phyloP scores from a whole-genome alignment of 768 basidiomycete genomes.

The Suillus paluster region DNA sequence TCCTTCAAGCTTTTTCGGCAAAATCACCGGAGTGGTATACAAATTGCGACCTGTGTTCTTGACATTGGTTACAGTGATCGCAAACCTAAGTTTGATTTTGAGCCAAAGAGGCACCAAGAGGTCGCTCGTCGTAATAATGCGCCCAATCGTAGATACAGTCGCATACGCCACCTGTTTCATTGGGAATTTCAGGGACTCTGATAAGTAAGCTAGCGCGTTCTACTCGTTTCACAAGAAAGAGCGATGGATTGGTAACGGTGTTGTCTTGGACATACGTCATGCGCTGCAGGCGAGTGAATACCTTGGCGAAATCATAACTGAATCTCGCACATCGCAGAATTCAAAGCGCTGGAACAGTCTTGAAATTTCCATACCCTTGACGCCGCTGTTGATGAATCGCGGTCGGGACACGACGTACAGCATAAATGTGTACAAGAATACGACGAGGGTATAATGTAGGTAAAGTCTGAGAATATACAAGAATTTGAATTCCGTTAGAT shows the following conservation, averaged over 20 bases:
- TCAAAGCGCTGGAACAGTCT: not conserved
- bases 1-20: no score
- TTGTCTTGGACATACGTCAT: not conserved
- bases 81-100: constrained; percentile 4
- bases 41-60: not conserved
- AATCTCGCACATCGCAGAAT: not conserved
- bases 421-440: not conserved
- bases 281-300: not conserved
- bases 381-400: no score
- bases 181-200: not conserved
- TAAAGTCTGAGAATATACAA: not conserved
- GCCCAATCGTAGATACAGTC: not conserved
- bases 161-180: not conserved
- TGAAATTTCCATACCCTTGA: not conserved
- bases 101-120: not conserved
- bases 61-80: not conserved
- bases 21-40: not conserved
- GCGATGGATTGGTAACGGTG: no score
- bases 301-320: not conserved
- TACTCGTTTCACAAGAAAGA: no score
- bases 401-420: not conserved
- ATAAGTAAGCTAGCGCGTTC: not conserved
- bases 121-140: not conserved
- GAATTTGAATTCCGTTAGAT: no score
- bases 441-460: not conserved